Conservation (phyloP, 2,329 filamentous ascomycete species). For the Dothistroma pini region DNA sequence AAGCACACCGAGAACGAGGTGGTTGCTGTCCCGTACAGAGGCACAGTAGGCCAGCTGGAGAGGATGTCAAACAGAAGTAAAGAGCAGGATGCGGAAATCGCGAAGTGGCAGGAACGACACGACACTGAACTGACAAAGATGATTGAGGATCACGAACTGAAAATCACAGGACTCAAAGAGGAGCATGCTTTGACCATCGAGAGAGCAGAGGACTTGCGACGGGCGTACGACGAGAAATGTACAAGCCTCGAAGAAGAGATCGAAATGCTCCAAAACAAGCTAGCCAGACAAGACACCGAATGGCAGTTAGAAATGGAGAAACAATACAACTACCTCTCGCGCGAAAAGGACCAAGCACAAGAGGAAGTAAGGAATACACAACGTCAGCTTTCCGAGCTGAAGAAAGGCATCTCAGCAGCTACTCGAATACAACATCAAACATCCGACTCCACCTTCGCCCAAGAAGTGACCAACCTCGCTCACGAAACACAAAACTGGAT, state of each 20-base stretch:
- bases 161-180: conserved; percentile 7
- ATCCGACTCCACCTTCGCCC: conserved; percentile 64
- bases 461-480: conserved; percentile 57
- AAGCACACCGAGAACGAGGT: conserved; percentile 10
- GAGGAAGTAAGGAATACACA: conserved; percentile 30
- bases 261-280: conserved; percentile 11
- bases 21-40: conserved; percentile 2
- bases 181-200: conserved; percentile 15
- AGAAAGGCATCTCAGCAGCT: conserved; percentile 67
- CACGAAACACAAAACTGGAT: conserved; percentile 73
- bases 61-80: conserved; percentile 13
- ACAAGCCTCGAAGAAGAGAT: conserved; percentile 18
- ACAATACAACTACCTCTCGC: conserved; percentile 1
- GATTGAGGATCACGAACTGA: neutral
- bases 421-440: conserved; percentile 59
- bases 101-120: conserved; percentile 13
- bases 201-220: conserved; percentile 23
- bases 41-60: conserved; percentile 9
- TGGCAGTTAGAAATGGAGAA: conserved; percentile 17
- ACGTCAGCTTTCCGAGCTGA: conserved; percentile 62
- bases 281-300: conserved; percentile 15
- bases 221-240: conserved; percentile 23
- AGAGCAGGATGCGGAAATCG: conserved; percentile 21
- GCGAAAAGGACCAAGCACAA: conserved; percentile 15
- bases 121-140: neutral